Evolutionary conservation across 495 filamentous ascomycete species (phyloP).

Genomic region (Aspergillus funiculosus): DNA sequence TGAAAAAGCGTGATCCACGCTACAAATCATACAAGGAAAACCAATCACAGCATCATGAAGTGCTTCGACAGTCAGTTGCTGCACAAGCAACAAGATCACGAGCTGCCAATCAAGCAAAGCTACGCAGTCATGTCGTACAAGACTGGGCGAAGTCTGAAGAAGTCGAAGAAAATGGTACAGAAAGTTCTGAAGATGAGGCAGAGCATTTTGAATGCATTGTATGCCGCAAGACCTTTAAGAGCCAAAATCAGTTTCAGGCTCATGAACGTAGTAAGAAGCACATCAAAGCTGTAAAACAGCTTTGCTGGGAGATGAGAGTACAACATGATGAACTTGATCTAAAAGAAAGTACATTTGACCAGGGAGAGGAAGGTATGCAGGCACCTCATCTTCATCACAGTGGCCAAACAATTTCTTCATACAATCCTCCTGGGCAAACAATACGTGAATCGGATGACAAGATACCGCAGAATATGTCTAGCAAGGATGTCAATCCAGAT

Average conservation of each 20-base stretch:
- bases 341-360: constrained; percentile 2
- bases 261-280: constrained; percentile 98
- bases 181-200: constrained; percentile 49
- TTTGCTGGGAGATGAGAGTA: constrained; percentile 75
- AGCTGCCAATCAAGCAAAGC: constrained; percentile 70
- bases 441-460: no score
- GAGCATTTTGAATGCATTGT: constrained; percentile 81
- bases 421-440: no score
- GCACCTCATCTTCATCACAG: no score
- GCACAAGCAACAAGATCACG: constrained; percentile 81
- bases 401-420: no score
- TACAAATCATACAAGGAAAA: constrained; percentile 63
- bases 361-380: neutral
- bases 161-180: constrained; percentile 50
- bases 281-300: constrained; percentile 69
- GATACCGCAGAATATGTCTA: no score
- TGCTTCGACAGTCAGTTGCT: constrained; percentile 67
- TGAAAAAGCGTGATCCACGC: constrained; percentile 87
- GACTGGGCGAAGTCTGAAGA: constrained; percentile 67
- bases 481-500: no score
- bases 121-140: constrained; percentile 59
- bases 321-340: constrained; percentile 53
- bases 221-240: constrained; percentile 90
- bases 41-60: constrained; percentile 74
- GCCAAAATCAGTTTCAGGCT: constrained; percentile 83